These are phyloP conservation scores for Leishmania gerbilli DNA, from an alignment of 208 protist species.

Conservation along the genomic window DNA sequence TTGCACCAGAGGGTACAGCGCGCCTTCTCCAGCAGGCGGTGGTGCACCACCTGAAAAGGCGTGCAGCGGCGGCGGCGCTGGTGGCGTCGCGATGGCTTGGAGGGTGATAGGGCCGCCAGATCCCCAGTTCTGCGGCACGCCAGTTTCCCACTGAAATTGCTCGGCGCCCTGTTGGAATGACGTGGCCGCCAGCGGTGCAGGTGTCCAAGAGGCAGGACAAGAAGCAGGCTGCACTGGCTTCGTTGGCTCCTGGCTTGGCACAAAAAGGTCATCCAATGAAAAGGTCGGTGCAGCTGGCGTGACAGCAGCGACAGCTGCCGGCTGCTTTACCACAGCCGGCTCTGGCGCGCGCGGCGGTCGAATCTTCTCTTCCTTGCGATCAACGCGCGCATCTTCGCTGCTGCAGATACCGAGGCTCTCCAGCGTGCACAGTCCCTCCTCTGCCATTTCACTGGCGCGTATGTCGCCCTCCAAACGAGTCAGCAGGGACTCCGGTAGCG, in stretches of 20 bases:
- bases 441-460: constrained; percentile 27
- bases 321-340: not conserved
- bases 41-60: not conserved
- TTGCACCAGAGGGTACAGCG: not conserved
- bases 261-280: constrained; percentile 54
- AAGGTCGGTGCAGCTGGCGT: constrained; percentile 15
- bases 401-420: constrained; percentile 59
- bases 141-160: constrained; percentile 16
- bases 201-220: not conserved
- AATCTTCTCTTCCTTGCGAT: constrained; percentile 17
- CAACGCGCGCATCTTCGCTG: constrained; percentile 5
- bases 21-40: not conserved
- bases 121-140: constrained; percentile 24
- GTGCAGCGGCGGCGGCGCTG: not conserved
- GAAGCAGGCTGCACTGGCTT: constrained; percentile 1
- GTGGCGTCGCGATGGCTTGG: not conserved
- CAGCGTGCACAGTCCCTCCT: constrained; percentile 42
- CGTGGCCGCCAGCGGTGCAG: not conserved
- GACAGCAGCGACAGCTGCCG: not conserved
- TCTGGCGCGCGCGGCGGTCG: not conserved
- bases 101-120: not conserved
- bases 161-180: not conserved
- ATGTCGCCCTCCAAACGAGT: constrained; percentile 48
- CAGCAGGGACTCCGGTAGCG: constrained; percentile 45
- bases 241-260: not conserved